Conservation (phyloP, 345 rosid genomes). For the Gossypium australe region DNA sequence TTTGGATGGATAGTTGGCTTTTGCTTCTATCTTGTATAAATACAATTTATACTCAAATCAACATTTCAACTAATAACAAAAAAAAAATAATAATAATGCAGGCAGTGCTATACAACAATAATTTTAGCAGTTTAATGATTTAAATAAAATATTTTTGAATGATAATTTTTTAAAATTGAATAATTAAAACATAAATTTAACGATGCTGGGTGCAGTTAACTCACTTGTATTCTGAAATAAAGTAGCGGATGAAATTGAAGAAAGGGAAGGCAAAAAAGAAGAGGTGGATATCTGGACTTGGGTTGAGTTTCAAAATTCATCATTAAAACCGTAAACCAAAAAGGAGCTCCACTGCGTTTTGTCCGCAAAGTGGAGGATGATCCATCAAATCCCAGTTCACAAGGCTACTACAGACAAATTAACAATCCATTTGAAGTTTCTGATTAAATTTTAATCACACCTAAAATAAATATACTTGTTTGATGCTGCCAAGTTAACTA, state of each 20-base stretch:
- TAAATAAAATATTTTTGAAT: too few relatives aligned
- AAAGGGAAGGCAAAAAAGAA: neutral
- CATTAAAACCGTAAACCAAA: conserved; percentile 9
- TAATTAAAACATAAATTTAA: too few relatives aligned
- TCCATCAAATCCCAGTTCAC: too few relatives aligned
- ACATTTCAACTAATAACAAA: too few relatives aligned
- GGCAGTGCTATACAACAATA: too few relatives aligned
- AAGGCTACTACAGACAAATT: too few relatives aligned
- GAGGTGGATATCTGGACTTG: neutral
- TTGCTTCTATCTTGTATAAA: conserved; percentile 11
- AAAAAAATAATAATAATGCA: too few relatives aligned
- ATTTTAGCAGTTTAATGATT: too few relatives aligned
- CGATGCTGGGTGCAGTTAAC: too few relatives aligned
- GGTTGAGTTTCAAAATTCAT: conserved; percentile 18
- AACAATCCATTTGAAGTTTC: neutral
- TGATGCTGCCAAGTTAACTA: conserved; percentile 8
- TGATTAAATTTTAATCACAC: neutral
- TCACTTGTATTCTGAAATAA: neutral
- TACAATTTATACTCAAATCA: neutral
- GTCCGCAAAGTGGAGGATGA: neutral
- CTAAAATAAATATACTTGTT: neutral
- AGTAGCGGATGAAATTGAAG: neutral
- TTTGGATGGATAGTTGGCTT: conserved; percentile 6
- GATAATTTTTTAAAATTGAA: too few relatives aligned
- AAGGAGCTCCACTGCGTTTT: conserved; percentile 20